Conservation (phyloP, 225 moss, liverwort and hornwort species). For the Physcomitrellopsis africana region DNA sequence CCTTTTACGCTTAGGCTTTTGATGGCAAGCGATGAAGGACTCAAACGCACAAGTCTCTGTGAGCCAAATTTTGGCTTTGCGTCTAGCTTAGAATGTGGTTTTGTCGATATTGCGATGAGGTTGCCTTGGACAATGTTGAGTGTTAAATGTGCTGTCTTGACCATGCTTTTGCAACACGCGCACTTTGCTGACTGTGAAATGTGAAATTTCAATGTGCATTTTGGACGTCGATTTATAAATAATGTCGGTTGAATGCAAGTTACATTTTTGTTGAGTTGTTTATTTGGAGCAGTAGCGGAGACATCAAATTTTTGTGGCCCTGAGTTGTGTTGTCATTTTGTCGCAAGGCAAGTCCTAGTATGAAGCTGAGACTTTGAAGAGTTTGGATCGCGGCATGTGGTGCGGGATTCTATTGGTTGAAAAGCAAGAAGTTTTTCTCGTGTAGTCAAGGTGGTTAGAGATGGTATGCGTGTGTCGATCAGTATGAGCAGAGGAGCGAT, state of each 20-base stretch:
- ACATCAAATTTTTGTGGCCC: conserved; percentile 17
- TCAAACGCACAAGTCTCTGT: background rate
- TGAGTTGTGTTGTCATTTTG: conserved; percentile 15
- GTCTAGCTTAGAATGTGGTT: conserved; percentile 13
- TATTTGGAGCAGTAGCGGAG: conserved; percentile 11
- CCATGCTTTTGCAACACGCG: conserved; percentile 11
- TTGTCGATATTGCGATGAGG: background rate
- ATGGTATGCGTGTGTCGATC: conserved; percentile 15
- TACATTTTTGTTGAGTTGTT: conserved; percentile 1
- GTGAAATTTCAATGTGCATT: conserved; percentile 16
- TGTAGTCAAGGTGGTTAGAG: conserved; percentile 12
- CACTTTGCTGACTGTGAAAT: background rate
- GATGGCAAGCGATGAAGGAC: no score
- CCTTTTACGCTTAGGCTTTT: no score
- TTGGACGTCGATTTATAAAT: conserved; percentile 18
- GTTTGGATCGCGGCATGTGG: background rate
- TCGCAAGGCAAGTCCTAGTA: conserved; percentile 28
- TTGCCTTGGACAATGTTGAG: background rate
- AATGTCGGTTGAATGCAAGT: conserved; percentile 20
- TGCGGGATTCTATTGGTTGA: conserved; percentile 19
- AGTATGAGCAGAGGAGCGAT: conserved; percentile 49
- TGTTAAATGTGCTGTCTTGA: conserved; percentile 12
- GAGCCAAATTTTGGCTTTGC: background rate
- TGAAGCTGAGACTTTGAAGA: conserved; percentile 22
- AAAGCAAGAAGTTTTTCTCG: background rate